Evolutionary conservation across 75 land plant species (phyloP), one percentile per base, ranked within the genome.

Genomic region (Adiantum capillusveneris): DNA sequence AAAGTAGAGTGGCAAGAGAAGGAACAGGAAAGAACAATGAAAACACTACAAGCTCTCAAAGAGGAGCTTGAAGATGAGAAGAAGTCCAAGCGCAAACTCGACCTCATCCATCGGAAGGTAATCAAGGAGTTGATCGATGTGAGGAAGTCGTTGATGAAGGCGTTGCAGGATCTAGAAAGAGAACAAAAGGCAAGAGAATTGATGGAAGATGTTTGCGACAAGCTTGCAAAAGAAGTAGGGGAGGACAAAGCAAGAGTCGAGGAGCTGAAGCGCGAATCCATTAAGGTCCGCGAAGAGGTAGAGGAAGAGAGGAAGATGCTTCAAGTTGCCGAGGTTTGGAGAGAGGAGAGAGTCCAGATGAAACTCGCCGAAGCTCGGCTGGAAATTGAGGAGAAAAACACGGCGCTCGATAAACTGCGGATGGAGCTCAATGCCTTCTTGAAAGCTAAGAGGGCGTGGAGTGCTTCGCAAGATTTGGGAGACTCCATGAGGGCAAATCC

Each of bases 71-170:
- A 46, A 21, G 22, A 46, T 2, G 97, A 88, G 64, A 80, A 82
- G 63, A 82, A 71, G 59, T 48, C 78, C 54, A 76, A 87, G 45
- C 81, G 78, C 20, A 65, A 81, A 20, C 71, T 88, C 9, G 37
- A 34, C 9, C 7, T 34, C 37, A 34, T 34, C 9, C 37, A 34
- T 0, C 88, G 85, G 62, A 80, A 70, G 42, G 58, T 78, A 30
- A 85, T 88, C 45, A 67, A 83, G 29, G 88, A 81, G 63, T 49
- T 92, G 62, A 76, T 72, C 36, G 97, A 88, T n/a, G 72, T 75
- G 0, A 88, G 85, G 51, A 62, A 75, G 52, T 60, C 73, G 31
- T 64, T 80, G 25, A 39, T 73, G 39, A 83, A 67, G 64, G 74
- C 86, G 50, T 26, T 82, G 42, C 72, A 88, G 42, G 84, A 85